Conservation (phyloP, 805 yeast species). For the Ogataea saltuana region DNA sequence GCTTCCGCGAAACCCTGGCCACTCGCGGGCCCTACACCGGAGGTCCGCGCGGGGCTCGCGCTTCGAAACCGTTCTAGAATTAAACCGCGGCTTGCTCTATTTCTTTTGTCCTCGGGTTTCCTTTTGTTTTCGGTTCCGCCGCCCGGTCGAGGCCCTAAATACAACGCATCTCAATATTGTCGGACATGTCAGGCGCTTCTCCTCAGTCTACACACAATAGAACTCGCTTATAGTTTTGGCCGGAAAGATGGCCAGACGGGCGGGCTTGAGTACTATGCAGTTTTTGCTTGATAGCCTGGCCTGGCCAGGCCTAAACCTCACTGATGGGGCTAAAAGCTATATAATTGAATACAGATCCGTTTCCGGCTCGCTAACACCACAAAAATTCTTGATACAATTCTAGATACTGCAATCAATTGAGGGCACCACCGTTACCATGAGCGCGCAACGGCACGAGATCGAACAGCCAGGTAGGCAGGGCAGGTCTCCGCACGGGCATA, state of each 20-base stretch:
- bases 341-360: not conserved
- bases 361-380: no score
- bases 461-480: slow-evolving; percentile 1
- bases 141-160: slow-evolving; percentile 5
- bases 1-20: not conserved
- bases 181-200: not conserved
- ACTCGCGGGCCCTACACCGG: not conserved
- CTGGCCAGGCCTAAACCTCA: slow-evolving; percentile 1
- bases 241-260: not conserved
- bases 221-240: not conserved
- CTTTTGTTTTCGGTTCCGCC: not conserved
- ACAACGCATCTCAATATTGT: slow-evolving; percentile 3
- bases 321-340: not conserved
- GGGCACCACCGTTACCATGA: not conserved
- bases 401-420: no score
- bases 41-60: not conserved
- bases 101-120: not conserved
- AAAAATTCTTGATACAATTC: no score
- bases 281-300: no score
- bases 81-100: not conserved
- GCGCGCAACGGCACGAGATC: slow-evolving; percentile 4
- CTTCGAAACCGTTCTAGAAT: not conserved
- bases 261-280: no score
- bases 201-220: not conserved
- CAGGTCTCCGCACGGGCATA: no score